Evolutionary conservation across 495 filamentous ascomycete species (phyloP).

Genomic region (Amphirosellinia nigrospora): DNA sequence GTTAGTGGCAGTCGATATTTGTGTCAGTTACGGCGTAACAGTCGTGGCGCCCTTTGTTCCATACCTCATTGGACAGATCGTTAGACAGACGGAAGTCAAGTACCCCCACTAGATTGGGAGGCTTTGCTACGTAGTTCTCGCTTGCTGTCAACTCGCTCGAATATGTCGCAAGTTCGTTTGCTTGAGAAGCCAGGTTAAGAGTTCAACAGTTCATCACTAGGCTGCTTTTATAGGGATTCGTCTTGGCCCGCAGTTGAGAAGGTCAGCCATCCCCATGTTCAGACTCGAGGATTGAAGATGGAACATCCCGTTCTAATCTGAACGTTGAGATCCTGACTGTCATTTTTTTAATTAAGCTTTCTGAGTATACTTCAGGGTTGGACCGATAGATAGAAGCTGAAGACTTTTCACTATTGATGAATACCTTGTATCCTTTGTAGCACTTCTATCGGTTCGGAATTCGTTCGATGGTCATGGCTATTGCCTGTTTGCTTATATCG

Average conservation of each 20-base stretch:
- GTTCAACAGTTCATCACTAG: not conserved
- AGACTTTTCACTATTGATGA: too few species aligned
- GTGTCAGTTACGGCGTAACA: not conserved
- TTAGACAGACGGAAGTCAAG: not conserved
- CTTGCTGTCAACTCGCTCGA: not conserved
- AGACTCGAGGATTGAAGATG: not conserved
- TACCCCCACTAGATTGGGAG: not conserved
- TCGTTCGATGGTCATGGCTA: too few species aligned
- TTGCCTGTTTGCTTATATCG: too few species aligned
- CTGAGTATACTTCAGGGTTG: not conserved
- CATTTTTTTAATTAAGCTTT: not conserved
- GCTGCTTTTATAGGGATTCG: not conserved
- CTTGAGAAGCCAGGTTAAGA: not conserved
- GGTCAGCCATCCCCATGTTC: not conserved
- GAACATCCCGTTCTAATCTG: not conserved
- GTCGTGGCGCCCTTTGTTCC: not conserved
- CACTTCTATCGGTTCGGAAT: too few species aligned
- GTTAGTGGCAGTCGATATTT: not conserved
- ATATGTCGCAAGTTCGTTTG: not conserved
- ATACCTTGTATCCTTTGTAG: too few species aligned
- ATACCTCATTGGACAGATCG: not conserved
- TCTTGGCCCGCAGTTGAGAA: not conserved
- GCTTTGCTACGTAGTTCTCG: not conserved
- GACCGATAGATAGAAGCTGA: not conserved
- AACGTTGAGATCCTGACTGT: not conserved